Evolutionary conservation across 305 asterid genomes (phyloP).

Genomic region (Withania somnifera): DNA sequence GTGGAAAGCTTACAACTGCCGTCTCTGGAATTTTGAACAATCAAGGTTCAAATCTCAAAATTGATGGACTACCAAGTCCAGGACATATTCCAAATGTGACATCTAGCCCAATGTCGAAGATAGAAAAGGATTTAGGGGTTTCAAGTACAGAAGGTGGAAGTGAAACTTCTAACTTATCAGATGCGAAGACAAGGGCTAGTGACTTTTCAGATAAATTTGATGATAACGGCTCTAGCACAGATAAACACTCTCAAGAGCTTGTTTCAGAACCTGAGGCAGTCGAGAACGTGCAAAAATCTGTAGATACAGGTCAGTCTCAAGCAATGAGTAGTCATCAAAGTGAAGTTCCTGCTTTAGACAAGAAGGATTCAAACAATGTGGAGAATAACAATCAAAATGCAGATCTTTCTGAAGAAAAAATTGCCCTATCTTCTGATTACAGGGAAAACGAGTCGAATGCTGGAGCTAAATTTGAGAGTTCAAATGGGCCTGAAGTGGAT

Average conservation of each 20-base stretch:
- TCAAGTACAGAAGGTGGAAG: conserved; percentile 20
- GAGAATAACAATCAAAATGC: conserved; percentile 22
- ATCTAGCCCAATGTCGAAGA: conserved; percentile 33
- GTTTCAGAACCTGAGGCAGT: conserved; percentile 40
- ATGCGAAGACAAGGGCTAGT: conserved; percentile 19
- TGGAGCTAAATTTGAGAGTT: conserved; percentile 29
- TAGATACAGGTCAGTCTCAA: conserved; percentile 21
- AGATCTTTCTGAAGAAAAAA: conserved; percentile 21
- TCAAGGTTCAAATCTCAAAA: conserved; percentile 44
- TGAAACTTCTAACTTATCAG: conserved; percentile 26
- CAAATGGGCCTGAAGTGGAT: conserved; percentile 23
- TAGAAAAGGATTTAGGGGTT: conserved; percentile 15
- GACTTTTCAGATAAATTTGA: conserved; percentile 27
- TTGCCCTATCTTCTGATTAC: conserved; percentile 23
- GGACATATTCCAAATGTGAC: conserved; percentile 33
- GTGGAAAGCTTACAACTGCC: conserved; percentile 69
- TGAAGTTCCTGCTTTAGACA: conserved; percentile 24
- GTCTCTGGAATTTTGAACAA: conserved; percentile 61
- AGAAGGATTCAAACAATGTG: conserved; percentile 14
- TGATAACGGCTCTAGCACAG: conserved; percentile 23
- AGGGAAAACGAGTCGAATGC: conserved; percentile 26
- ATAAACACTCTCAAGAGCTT: conserved; percentile 22
- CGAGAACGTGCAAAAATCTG: conserved; percentile 23
- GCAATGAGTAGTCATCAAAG: conserved; percentile 14
- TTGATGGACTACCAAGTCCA: conserved; percentile 32